Conservation (phyloP, 169 alveolate genomes). For the Plasmodium inui region DNA sequence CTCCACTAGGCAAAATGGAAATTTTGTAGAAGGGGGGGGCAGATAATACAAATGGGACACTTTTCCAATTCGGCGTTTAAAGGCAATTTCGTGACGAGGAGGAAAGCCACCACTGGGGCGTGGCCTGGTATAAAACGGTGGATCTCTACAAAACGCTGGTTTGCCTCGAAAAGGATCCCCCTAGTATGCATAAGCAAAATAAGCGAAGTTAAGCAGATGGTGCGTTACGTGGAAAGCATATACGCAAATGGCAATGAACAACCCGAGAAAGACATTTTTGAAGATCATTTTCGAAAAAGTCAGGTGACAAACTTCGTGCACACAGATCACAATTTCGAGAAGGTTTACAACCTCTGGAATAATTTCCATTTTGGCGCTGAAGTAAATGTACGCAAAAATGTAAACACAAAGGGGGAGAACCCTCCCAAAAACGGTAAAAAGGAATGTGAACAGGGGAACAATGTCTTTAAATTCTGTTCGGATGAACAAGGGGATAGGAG, state of each 20-base stretch:
- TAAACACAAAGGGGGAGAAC: not conserved
- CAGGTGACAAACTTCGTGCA: slow-evolving; percentile 7
- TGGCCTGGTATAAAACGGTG: not conserved
- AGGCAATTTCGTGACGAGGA: not conserved
- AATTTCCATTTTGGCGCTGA: slow-evolving; percentile 3
- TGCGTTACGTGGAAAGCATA: slow-evolving; percentile 28
- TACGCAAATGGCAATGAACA: slow-evolving; percentile 13
- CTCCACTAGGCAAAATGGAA: not conserved
- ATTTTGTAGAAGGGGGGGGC: not conserved
- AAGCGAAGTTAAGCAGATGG: slow-evolving; percentile 41
- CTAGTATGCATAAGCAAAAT: slow-evolving; percentile 13
- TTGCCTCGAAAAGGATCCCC: slow-evolving; percentile 29
- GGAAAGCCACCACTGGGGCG: not conserved
- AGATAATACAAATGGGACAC: slow-evolving; percentile 19
- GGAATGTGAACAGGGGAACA: not conserved
- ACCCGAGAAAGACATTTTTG: not conserved
- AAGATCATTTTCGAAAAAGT: slow-evolving; percentile 25
- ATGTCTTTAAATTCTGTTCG: slow-evolving; percentile 57
- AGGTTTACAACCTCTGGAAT: slow-evolving; percentile 25
- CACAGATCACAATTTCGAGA: slow-evolving; percentile 29
- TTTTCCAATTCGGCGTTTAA: not conserved
- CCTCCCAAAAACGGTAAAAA: not conserved
- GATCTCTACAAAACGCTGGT: not conserved
- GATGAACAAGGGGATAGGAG: slow-evolving; percentile 39
- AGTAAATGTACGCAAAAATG: not conserved